Base-by-base conservation (phyloP, 768 basidiomycete genomes). In the Tulasnella sp. region DNA sequence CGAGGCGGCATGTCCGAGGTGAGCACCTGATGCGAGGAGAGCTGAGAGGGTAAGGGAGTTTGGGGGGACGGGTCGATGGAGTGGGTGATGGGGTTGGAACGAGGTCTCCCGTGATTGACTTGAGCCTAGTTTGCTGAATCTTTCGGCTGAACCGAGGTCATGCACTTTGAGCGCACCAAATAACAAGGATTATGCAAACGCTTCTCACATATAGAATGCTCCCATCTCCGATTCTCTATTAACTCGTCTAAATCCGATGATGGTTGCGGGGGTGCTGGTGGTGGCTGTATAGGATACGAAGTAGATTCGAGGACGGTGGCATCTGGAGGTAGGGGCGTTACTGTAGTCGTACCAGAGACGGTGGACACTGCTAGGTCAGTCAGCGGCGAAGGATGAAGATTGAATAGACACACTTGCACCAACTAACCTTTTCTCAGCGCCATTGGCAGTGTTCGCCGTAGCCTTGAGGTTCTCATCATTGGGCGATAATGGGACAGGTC, bases 1-100 rank as follows among this genome's bases (percentile, higher is more conserved):
- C 3, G 83, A 77, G 41, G 80, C 78, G 31, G 87, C 79, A 69
- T 98, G 93, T 5, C 96, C 96, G 46, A 98, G 81, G 69, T 97
- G 93, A 15, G 96, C 93, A 24, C 92, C 92, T 12, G 92, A 78
- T 1, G 96, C 93, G 44, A 97, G 74, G 62, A 99, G 82, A 49
- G 92, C 85, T 1, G 93, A 94, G 50, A 92, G 75, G 2, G 94
- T 90, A 53, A 84, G 74, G 61, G 87, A 75, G 48, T 79, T 72
- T 9, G 83, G 76, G 15, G 74, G 67, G 1, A 73, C 66, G 24
- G 89, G 85, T 61, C 78, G 78, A 65, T 82, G 80, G 30, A 90
- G 75, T 17, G 73, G 65, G 62, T 92, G 82, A 61, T 87, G 79
- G 1, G 89, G 83, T 69, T 83, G 82, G 70, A 78, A 92, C 34